Evolutionary conservation across 116 monocot species (phyloP).

Genomic region (Dioscorea cayenensis): DNA sequence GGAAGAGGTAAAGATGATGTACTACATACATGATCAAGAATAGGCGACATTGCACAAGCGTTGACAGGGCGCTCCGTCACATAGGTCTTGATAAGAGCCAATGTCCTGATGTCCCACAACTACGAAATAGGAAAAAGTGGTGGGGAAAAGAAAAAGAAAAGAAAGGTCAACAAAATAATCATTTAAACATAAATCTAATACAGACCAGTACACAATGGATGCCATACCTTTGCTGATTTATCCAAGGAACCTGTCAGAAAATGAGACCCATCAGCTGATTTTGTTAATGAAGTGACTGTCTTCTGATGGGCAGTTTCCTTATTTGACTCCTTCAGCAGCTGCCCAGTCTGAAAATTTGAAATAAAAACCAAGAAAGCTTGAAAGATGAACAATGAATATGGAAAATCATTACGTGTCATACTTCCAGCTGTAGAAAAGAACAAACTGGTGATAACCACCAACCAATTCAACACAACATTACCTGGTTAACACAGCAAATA

Average conservation of each 20-base stretch:
- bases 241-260: constrained; percentile 86
- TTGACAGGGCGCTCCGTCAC: constrained; percentile 75
- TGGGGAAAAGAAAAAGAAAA: not conserved
- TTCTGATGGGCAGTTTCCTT: constrained; percentile 82
- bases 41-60: constrained; percentile 89
- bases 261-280: constrained; percentile 86
- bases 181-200: not conserved
- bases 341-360: constrained; percentile 61
- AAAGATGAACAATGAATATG: not conserved
- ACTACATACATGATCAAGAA: constrained; percentile 83
- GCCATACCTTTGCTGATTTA: constrained; percentile 85
- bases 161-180: not conserved
- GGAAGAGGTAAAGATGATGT: not conserved
- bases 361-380: not conserved
- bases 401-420: not conserved
- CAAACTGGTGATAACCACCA: too few species aligned
- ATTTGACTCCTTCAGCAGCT: constrained; percentile 73
- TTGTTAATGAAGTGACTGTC: constrained; percentile 66
- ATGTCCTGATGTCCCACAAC: constrained; percentile 87
- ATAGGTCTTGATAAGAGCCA: constrained; percentile 87
- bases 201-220: not conserved
- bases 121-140: constrained; percentile 15
- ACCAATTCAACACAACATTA: too few species aligned
- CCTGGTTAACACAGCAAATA: too few species aligned
- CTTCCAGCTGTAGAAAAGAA: too few species aligned